Base-by-base conservation (phyloP, 129 eudicot genomes). In the Artemisia annua region DNA sequence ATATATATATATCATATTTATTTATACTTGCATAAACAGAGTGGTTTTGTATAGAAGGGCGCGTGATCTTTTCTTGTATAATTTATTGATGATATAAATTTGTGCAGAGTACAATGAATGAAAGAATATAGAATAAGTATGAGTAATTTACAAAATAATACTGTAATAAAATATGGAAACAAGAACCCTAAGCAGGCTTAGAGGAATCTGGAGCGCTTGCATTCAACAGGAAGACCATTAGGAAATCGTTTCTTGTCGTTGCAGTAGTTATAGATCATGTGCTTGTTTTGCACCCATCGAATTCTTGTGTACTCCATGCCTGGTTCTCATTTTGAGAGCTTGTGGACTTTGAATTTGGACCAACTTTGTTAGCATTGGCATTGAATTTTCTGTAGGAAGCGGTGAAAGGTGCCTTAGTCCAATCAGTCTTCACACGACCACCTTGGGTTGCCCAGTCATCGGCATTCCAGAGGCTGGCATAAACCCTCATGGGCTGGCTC, bases 371-470 rank as follows among this genome's bases (percentile, higher is more conserved):
- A 2, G 66, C 63, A 50, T 64, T 28, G 3, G 62, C 78, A 18
- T 64, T 62, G 15, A 73, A 73, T 15, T 63, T 61, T 17, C 30
- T 19, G 13, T 63, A 35, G 43, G 16, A 51, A 32, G 81, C 81
- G 1, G 70, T 77, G 43, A 77, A 77, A 32, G 81, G 81, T 7
- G 74, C 78, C 48, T 72, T 72, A 0, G 73, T 66, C 83, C 83
- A 72, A 11, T 79, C 78, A 2, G 78, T 66, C 78, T 72, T 79
- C 10, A 79, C 83, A 11, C 77, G 78, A 20, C 82, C 77, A 70
- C 82, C 82, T 63, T 71, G 71, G 8, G 82, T 78, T 3, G 77
- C 82, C 77, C 82, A 78, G 18, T 78, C 77, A 56, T 78, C 82
- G 0, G 82, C 82, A 4, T 78, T 72, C 82, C 78, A 78, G n/a